Percentiles rank a stretch among this genome's conserved stretches.
Conservation (phyloP, 169 alveolate genomes). For the Miamiensis avidus region DNA sequence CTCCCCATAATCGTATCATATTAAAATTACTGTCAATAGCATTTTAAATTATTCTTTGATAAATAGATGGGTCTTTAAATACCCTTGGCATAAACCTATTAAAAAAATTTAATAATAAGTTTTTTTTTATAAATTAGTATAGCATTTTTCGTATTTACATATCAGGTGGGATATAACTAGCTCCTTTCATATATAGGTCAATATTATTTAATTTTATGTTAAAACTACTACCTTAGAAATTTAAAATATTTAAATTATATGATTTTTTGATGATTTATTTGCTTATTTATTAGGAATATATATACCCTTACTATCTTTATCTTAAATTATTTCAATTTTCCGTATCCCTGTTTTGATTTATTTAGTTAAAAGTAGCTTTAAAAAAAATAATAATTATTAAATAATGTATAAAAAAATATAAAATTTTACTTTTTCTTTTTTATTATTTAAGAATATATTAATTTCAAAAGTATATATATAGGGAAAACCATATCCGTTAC, state of each 20-base stretch:
- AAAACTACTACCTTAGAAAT: slow-evolving; percentile 58
- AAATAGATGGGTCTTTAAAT: slow-evolving; percentile 52
- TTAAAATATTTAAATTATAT: no score
- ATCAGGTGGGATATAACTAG: slow-evolving; percentile 79
- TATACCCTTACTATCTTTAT: slow-evolving; percentile 33
- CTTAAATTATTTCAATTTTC: slow-evolving; percentile 32
- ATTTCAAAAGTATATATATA: no score
- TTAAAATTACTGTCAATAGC: slow-evolving; percentile 69
- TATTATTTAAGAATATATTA: no score
- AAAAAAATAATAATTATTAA: no score
- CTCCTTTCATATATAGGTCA: slow-evolving; percentile 67
- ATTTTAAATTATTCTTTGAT: slow-evolving; percentile 55
- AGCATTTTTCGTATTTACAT: no score
- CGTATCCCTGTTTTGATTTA: slow-evolving; percentile 22
- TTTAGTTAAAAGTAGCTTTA: slow-evolving; percentile 17
- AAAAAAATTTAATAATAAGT: no score
- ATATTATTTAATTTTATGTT: slow-evolving; percentile 55
- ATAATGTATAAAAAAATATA: no score
- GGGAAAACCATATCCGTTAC: no score
- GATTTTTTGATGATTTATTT: no score
- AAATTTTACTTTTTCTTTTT: no score
- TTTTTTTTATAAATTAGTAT: no score
- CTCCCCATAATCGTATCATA: slow-evolving; percentile 80
- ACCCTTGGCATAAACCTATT: slow-evolving; percentile 72
- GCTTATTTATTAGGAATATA: slow-evolving; percentile 18